phyloP scores from a whole-genome alignment of 257 asterid genomes.

The Jasminum sambac region DNA sequence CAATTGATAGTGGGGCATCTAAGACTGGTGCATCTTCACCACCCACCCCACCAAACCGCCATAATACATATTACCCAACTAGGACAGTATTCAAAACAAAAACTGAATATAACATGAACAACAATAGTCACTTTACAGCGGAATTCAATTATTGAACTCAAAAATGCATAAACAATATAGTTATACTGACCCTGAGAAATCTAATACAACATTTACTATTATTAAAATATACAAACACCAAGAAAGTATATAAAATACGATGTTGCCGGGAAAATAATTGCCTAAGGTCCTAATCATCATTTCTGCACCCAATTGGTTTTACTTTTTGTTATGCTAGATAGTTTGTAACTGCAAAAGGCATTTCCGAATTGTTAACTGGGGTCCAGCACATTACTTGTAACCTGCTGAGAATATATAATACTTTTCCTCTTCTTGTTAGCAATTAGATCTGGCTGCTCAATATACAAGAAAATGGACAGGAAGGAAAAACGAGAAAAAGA shows the following conservation, averaged over 20 bases:
- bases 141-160: not conserved
- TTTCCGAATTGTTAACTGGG: too few species aligned
- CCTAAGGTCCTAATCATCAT: too few species aligned
- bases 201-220: not conserved
- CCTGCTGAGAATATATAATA: too few species aligned
- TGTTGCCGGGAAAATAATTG: too few species aligned
- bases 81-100: not conserved
- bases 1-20: not conserved
- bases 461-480: not conserved
- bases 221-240: too few species aligned
- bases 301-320: too few species aligned
- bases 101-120: not conserved
- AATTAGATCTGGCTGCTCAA: too few species aligned
- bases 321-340: too few species aligned
- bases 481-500: conserved; percentile 4
- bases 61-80: not conserved
- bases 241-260: too few species aligned
- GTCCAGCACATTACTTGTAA: too few species aligned
- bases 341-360: too few species aligned
- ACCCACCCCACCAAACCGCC: not conserved
- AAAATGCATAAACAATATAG: not conserved
- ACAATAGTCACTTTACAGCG: not conserved
- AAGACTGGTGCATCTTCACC: not conserved
- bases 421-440: too few species aligned
- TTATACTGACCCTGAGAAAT: not conserved